A percentile compares a stretch with the other conserved stretches of the same genome.
Conservation (phyloP, 768 basidiomycete species). For the Amanita pseudoporphyria region DNA sequence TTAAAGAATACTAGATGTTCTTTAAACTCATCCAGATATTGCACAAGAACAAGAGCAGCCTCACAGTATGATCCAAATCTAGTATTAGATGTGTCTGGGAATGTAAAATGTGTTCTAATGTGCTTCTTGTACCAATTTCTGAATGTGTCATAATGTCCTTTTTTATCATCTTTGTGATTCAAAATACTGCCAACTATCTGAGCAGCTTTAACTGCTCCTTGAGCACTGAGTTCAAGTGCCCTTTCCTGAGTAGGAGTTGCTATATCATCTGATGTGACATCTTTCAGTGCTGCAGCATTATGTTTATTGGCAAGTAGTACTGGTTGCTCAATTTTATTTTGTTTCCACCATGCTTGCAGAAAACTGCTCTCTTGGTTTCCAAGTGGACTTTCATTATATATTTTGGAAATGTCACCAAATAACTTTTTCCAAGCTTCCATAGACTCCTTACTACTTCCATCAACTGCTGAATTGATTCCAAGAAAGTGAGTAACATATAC, state of each 20-base stretch:
- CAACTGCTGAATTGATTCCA: constrained; percentile 6
- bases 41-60: too few species aligned
- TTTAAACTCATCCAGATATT: constrained; percentile 8
- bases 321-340: neutral
- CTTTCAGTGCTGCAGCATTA: neutral
- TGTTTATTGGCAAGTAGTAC: neutral
- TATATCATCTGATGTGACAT: neutral
- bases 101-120: neutral
- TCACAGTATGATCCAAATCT: too few species aligned
- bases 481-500: constrained; percentile 7
- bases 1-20: neutral
- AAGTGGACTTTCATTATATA: constrained; percentile 12
- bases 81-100: neutral
- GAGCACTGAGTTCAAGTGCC: constrained; percentile 6
- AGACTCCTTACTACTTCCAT: constrained; percentile 5
- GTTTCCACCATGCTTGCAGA: neutral
- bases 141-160: constrained; percentile 7
- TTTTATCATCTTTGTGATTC: constrained; percentile 10
- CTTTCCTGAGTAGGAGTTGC: constrained; percentile 6
- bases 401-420: neutral
- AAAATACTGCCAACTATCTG: constrained; percentile 1
- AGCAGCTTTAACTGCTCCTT: constrained; percentile 7
- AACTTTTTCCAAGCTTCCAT: constrained; percentile 7
- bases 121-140: neutral
- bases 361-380: constrained; percentile 2